Conservation (phyloP, 1,284 basidiomycete genomes). For the Inonotus hispidus region DNA sequence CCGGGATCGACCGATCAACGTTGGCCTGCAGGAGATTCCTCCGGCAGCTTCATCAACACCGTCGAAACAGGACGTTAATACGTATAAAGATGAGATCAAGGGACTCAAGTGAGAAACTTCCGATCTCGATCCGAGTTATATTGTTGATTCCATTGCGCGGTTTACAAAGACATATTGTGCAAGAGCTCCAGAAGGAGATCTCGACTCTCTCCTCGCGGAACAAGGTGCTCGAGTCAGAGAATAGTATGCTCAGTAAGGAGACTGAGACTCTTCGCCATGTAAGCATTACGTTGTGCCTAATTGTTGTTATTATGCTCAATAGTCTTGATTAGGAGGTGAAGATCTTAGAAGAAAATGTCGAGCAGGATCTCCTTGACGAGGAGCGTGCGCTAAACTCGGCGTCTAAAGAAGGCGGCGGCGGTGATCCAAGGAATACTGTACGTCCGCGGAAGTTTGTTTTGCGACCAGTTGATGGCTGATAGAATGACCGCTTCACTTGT, state of each 20-base stretch:
- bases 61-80: slow-evolving; percentile 48
- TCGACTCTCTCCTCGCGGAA: slow-evolving; percentile 55
- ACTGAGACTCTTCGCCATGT: slow-evolving; percentile 75
- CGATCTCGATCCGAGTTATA: not conserved
- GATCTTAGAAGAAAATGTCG: slow-evolving; percentile 70
- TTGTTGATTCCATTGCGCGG: slow-evolving; percentile 12
- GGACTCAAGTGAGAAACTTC: slow-evolving; percentile 61
- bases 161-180: slow-evolving; percentile 69
- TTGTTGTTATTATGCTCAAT: not conserved
- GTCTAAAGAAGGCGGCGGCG: slow-evolving; percentile 25
- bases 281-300: not conserved
- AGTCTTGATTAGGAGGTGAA: slow-evolving; percentile 53
- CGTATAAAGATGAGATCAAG: slow-evolving; percentile 58
- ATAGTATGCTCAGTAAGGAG: slow-evolving; percentile 67
- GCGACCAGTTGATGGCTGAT: no score
- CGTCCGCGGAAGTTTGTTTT: slow-evolving; percentile 20
- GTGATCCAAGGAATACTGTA: slow-evolving; percentile 43
- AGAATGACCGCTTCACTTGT: no score
- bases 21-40: slow-evolving; percentile 31
- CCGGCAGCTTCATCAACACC: slow-evolving; percentile 35
- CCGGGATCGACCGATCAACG: slow-evolving; percentile 46
- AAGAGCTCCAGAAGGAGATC: slow-evolving; percentile 83
- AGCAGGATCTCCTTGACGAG: slow-evolving; percentile 52
- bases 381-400: slow-evolving; percentile 38
- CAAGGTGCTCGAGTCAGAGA: slow-evolving; percentile 73